These are phyloP conservation scores for Gremmenia infestans DNA, from an alignment of 2,329 filamentous ascomycete genomes.

Conservation along the genomic window DNA sequence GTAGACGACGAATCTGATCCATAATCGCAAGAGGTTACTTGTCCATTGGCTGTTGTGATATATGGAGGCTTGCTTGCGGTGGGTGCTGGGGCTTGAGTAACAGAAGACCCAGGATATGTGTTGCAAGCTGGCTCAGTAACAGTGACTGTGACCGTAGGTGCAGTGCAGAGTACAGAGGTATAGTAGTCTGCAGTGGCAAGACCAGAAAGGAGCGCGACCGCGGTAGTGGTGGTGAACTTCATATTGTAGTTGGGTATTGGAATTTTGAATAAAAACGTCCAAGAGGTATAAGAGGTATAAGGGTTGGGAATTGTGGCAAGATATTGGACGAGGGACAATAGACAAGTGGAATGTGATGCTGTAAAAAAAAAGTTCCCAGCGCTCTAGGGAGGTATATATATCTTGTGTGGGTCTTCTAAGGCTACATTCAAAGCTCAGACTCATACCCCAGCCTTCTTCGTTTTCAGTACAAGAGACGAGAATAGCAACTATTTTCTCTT, in stretches of 20 bases:
- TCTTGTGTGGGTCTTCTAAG: neutral
- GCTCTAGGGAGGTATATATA: neutral
- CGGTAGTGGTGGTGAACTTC: slow-evolving; percentile 1
- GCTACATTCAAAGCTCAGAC: neutral
- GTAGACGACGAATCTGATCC: neutral
- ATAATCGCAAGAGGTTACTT: slow-evolving; percentile 6
- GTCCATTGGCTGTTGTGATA: neutral
- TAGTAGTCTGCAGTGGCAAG: neutral
- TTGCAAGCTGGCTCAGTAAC: neutral
- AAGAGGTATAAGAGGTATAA: neutral
- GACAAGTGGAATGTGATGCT: neutral
- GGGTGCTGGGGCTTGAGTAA: neutral
- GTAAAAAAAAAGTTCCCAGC: neutral
- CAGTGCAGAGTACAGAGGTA: neutral
- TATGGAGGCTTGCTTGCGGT: neutral
- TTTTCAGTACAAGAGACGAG: neutral
- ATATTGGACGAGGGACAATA: neutral
- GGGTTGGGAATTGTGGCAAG: neutral
- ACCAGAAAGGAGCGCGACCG: neutral
- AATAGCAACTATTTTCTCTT: neutral
- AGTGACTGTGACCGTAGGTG: neutral
- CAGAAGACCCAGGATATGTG: neutral
- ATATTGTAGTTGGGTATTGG: neutral
- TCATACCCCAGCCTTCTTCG: neutral
- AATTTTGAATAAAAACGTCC: neutral